phyloP scores from a whole-genome alignment of 768 basidiomycete species.

The Russula virescens region DNA sequence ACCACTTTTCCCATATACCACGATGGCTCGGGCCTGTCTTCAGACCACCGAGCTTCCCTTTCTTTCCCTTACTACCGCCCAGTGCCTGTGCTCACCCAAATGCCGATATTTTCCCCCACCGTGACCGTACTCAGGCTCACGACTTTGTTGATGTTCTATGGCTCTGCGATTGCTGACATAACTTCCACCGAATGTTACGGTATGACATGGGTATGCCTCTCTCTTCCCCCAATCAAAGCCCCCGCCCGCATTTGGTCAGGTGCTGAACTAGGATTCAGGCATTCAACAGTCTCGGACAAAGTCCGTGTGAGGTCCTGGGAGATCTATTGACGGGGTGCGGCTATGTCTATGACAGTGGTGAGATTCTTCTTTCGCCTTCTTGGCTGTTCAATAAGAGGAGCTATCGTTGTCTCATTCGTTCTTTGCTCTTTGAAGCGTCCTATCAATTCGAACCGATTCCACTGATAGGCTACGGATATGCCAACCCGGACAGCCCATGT shows the following conservation, averaged over 20 bases:
- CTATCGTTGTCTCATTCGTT: background rate
- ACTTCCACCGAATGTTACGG: constrained; percentile 8
- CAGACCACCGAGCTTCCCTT: background rate
- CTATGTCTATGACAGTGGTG: too few species aligned
- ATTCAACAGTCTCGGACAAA: constrained; percentile 9
- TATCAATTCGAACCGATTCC: background rate
- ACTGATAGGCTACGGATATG: background rate
- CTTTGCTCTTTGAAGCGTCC: background rate
- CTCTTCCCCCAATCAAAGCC: too few species aligned
- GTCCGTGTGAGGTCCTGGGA: constrained; percentile 2
- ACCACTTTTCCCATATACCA: background rate
- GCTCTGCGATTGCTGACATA: background rate
- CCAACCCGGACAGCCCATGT: constrained; percentile 8
- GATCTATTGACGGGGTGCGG: constrained; percentile 11
- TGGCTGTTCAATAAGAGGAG: too few species aligned
- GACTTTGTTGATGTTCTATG: background rate
- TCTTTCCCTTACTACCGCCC: background rate
- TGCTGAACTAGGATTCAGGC: background rate
- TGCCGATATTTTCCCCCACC: background rate
- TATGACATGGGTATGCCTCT: constrained; percentile 1
- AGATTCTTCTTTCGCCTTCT: background rate
- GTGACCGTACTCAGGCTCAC: background rate
- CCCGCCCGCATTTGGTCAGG: too few species aligned
- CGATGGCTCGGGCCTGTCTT: too few species aligned
- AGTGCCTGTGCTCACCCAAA: too few species aligned